Evolutionary conservation across 441 rosid species (phyloP).

Genomic region (Euphorbia schlechtendalii): DNA sequence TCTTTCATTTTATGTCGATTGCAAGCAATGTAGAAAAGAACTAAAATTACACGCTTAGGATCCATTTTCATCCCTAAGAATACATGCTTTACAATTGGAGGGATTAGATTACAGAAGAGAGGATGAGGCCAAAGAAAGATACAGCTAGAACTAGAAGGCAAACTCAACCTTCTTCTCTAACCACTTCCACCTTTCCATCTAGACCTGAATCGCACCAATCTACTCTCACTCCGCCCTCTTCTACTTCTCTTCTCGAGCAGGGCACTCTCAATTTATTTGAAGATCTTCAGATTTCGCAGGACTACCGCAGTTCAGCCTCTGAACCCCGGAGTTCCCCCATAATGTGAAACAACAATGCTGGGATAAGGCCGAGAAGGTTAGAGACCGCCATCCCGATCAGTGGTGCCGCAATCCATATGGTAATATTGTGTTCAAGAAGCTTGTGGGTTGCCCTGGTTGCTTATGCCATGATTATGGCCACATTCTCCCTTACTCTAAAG

Average conservation of each 20-base stretch:
- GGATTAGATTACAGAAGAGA: constrained; percentile 2
- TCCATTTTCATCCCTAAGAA: too few species aligned
- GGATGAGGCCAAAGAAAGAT: constrained; percentile 20
- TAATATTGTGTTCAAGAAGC: constrained; percentile 75
- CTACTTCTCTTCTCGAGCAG: constrained; percentile 30
- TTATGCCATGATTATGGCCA: constrained; percentile 94
- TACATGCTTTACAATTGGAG: too few species aligned
- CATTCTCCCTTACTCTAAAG: constrained; percentile 91
- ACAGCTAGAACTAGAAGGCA: constrained; percentile 18
- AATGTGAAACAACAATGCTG: constrained; percentile 88
- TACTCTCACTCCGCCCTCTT: constrained; percentile 33
- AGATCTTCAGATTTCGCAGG: constrained; percentile 34
- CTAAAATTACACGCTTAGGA: too few species aligned
- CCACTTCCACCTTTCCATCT: constrained; percentile 15
- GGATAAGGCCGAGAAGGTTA: constrained; percentile 85
- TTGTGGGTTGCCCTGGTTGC: constrained; percentile 90
- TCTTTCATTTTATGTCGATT: too few species aligned
- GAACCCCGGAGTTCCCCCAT: constrained; percentile 78
- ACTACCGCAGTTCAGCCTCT: constrained; percentile 20
- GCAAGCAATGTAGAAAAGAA: too few species aligned
- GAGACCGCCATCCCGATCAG: constrained; percentile 71
- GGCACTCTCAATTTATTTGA: constrained; percentile 26
- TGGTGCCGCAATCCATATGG: constrained; percentile 86
- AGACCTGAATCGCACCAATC: constrained; percentile 21
- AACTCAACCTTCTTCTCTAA: constrained; percentile 32